Conservation (phyloP, 2,329 filamentous ascomycete species). For the Aspergillus sp. region DNA sequence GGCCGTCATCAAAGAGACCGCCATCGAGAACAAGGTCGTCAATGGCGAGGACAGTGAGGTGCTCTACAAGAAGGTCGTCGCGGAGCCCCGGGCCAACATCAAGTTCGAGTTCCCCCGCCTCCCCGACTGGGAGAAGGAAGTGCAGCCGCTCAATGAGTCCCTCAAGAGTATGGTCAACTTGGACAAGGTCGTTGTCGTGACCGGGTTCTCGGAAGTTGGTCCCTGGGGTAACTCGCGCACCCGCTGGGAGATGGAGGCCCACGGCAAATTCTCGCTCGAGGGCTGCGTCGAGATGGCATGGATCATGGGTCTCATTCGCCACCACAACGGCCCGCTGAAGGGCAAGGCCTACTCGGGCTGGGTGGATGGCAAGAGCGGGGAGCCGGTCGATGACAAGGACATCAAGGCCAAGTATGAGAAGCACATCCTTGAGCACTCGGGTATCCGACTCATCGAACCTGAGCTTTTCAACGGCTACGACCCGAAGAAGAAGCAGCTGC, state of each 20-base stretch:
- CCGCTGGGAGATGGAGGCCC: constrained; percentile 98
- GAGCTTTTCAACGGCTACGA: constrained; percentile 96
- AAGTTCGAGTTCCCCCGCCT: constrained; percentile 91
- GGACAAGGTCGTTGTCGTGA: constrained; percentile 95
- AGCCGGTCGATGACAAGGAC: constrained; percentile 96
- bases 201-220: constrained; percentile 73
- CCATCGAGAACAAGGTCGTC: constrained; percentile 94
- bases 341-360: constrained; percentile 91
- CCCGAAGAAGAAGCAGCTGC: constrained; percentile 94
- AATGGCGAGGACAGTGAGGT: constrained; percentile 89
- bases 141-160: constrained; percentile 77
- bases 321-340: constrained; percentile 93
- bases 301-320: constrained; percentile 99
- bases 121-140: constrained; percentile 83
- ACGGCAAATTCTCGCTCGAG: constrained; percentile 92
- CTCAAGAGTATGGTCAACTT: constrained; percentile 98
- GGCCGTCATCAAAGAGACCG: constrained; percentile 89
- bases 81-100: constrained; percentile 93
- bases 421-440: constrained; percentile 88
- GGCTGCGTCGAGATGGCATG: constrained; percentile 99
- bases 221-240: constrained; percentile 98
- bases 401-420: constrained; percentile 97
- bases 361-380: constrained; percentile 90
- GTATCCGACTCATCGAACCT: constrained; percentile 94
- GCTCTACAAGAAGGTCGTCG: constrained; percentile 86